These are phyloP conservation scores for Afroboletus lepidellus DNA, from an alignment of 1,284 basidiomycete genomes.

Conservation along the genomic window DNA sequence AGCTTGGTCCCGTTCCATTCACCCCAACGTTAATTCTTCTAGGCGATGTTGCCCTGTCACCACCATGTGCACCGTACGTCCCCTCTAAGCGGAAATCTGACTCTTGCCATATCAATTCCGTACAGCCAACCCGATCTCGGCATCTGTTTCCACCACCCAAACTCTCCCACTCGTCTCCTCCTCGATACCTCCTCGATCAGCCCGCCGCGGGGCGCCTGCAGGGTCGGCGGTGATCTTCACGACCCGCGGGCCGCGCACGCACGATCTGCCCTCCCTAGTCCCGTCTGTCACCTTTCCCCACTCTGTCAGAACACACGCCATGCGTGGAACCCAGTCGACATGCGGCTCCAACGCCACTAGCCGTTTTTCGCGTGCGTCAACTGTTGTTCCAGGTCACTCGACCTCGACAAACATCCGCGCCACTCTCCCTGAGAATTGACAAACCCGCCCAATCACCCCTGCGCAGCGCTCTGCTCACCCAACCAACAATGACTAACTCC, in stretches of 20 bases:
- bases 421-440: slow-evolving; percentile 8
- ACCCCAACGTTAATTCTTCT: slow-evolving; percentile 22
- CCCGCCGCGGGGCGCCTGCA: not conserved
- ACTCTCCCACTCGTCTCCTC: not conserved
- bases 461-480: not conserved
- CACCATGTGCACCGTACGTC: slow-evolving; percentile 1
- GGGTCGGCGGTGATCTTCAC: slow-evolving; percentile 1
- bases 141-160: not conserved
- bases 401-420: not conserved
- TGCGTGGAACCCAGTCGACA: slow-evolving; percentile 17
- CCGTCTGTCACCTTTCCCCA: slow-evolving; percentile 2
- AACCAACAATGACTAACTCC: not conserved
- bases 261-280: not conserved
- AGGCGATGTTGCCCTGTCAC: slow-evolving; percentile 4
- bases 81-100: slow-evolving; percentile 4
- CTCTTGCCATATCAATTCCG: slow-evolving; percentile 4
- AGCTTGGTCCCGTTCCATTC: slow-evolving; percentile 3
- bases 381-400: slow-evolving; percentile 9
- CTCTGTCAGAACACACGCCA: slow-evolving; percentile 3
- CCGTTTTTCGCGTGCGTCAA: slow-evolving; percentile 28
- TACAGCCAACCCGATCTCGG: slow-evolving; percentile 10
- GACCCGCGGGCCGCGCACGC: slow-evolving; percentile 1
- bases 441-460: not conserved
- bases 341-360: slow-evolving; percentile 29
- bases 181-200: slow-evolving; percentile 2